Percentiles rank a stretch among this genome's conserved stretches.
Evolutionary conservation across 176 grass and related monocot species (phyloP).

Genomic region (Aegilops speltoides): DNA sequence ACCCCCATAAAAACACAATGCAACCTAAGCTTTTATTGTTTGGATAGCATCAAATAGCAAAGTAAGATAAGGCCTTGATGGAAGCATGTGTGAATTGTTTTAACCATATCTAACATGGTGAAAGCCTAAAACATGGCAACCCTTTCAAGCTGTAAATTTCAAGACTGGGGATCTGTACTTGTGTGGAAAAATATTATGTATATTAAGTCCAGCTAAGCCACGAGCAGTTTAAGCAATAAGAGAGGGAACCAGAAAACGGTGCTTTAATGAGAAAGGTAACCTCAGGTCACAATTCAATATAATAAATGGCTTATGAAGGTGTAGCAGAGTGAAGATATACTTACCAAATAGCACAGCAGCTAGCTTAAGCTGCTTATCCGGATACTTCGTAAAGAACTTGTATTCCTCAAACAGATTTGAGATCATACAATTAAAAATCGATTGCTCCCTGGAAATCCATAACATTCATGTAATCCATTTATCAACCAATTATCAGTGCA

Average conservation of each 20-base stretch:
- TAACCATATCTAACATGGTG: not conserved
- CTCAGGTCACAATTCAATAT: not conserved
- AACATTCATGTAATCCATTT: constrained; percentile 15
- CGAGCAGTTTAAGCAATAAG: constrained; percentile 10
- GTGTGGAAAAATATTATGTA: not conserved
- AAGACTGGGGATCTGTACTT: not conserved
- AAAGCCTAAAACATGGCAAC: not conserved
- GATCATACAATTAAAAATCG: constrained; percentile 73
- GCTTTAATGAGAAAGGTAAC: not conserved
- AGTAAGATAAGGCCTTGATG: not conserved
- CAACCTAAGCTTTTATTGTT: not conserved
- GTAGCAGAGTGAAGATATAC: constrained; percentile 25
- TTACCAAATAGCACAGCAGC: constrained; percentile 87
- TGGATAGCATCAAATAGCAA: not conserved
- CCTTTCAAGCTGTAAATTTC: not conserved
- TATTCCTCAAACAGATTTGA: constrained; percentile 86
- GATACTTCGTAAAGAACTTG: constrained; percentile 89
- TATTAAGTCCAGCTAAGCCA: constrained; percentile 9
- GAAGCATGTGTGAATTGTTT: not conserved
- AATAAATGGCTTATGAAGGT: constrained; percentile 1
- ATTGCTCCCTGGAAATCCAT: constrained; percentile 53
- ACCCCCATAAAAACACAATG: not conserved
- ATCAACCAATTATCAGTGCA: not conserved
- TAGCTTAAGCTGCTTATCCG: constrained; percentile 77
- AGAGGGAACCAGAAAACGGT: not conserved